These are phyloP conservation scores for Benincasa hispida DNA, from an alignment of 306 rosid genomes.

Conservation along the genomic window DNA sequence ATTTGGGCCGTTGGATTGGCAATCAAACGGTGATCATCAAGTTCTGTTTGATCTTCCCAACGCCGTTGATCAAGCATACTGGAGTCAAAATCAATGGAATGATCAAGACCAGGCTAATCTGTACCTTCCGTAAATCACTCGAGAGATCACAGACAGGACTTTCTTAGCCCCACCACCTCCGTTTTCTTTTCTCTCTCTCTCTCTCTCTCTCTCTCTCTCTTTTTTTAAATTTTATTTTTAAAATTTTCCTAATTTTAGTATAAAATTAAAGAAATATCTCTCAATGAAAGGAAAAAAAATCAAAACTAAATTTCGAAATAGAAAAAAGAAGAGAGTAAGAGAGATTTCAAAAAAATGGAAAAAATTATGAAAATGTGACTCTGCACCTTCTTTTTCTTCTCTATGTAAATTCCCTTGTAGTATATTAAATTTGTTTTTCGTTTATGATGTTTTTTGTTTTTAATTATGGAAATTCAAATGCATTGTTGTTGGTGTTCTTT, in stretches of 20 bases:
- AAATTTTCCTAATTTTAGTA: not conserved
- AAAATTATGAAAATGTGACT: not conserved
- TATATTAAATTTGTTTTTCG: not conserved
- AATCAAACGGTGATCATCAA: slow-evolving; percentile 42
- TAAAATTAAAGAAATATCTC: not conserved
- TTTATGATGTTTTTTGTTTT: not conserved
- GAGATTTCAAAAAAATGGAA: not conserved
- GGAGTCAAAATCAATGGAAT: slow-evolving; percentile 78
- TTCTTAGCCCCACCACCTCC: not conserved
- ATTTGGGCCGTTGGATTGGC: slow-evolving; percentile 86
- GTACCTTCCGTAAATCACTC: slow-evolving; percentile 65
- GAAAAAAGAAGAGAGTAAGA: not conserved
- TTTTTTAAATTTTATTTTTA: not conserved
- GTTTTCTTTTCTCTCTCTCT: not conserved
- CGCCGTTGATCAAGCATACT: slow-evolving; percentile 79
- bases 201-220: not conserved
- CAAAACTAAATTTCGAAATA: not conserved
- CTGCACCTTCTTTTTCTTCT: not conserved
- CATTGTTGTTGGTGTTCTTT: not conserved
- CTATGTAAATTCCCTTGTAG: not conserved
- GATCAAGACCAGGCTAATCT: slow-evolving; percentile 58
- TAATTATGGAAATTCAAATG: not conserved
- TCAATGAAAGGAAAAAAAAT: not conserved
- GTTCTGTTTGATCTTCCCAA: slow-evolving; percentile 72
- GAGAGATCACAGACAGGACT: not conserved